These are phyloP conservation scores for Polysphondylium violaceum DNA, from an alignment of 78 protist species.

Conservation along the genomic window DNA sequence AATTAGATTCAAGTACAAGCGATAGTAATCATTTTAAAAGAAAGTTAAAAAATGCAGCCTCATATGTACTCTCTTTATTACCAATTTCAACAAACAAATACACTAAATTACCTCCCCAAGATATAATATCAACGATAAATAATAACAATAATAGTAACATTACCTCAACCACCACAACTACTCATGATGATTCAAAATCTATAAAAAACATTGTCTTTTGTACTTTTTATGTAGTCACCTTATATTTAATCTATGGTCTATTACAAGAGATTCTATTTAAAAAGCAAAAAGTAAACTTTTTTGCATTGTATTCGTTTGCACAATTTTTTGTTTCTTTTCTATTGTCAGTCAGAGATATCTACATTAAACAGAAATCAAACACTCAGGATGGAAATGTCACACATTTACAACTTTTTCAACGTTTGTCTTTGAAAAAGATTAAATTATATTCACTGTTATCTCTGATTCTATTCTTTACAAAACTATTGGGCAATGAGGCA, in stretches of 20 bases:
- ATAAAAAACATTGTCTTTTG: conserved; percentile 5
- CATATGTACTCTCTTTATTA: too few relatives aligned
- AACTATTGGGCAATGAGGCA: conserved; percentile 58
- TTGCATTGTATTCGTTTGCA: conserved; percentile 37
- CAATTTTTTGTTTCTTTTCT: conserved; percentile 67
- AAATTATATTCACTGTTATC: conserved; percentile 39
- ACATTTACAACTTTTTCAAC: conserved; percentile 21
- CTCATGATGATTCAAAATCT: background rate
- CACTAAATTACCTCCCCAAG: too few relatives aligned
- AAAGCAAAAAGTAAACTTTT: conserved; percentile 54
- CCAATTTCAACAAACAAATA: too few relatives aligned
- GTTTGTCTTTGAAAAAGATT: conserved; percentile 46
- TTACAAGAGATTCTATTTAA: conserved; percentile 63
- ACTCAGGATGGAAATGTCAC: background rate
- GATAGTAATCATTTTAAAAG: too few relatives aligned
- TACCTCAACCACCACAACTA: background rate
- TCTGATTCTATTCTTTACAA: conserved; percentile 30
- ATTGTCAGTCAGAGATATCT: conserved; percentile 24
- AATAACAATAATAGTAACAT: background rate
- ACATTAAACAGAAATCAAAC: background rate
- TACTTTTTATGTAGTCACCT: conserved; percentile 5
- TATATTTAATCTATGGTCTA: conserved; percentile 44
- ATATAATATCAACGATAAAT: too few relatives aligned
- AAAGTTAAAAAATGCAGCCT: too few relatives aligned
- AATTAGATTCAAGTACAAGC: too few relatives aligned